Base-by-base conservation (phyloP, 1,284 basidiomycete species). In the Sparassis latifolia region DNA sequence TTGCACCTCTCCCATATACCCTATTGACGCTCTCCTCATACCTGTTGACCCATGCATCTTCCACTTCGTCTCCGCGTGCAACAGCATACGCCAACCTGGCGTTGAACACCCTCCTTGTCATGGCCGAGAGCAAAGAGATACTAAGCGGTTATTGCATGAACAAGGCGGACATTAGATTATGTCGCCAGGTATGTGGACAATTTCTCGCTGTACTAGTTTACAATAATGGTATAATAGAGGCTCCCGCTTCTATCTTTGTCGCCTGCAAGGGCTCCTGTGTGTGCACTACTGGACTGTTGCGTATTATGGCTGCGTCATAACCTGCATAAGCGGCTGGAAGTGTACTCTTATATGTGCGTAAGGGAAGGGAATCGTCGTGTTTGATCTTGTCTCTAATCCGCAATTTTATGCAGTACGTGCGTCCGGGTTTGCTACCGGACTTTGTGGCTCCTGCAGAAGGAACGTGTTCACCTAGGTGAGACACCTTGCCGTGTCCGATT, bases 281-380 rank as follows among this genome's bases (percentile, higher is more conserved):
- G 79, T 56, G 75, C 80, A 2, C 45, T 86, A 20, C 58, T 86
- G 27, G 83, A 86, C 60, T 83, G 78, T 50, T 82, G 79, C 58
- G 70, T 82, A 5, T 66, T 86, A n/a, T 86, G 80, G 80, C 61
- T 84, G 30, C 75, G 80, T 27, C 83, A 86, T 57, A 84, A 84
- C 58, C 63, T 86, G 38, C 80, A 84, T 50, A 82, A 75, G 58
- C 73, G 70, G 28, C 64, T 86, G 4, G 80, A 85, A 51, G 71
- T 75, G 0, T 67, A 72, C 30, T 74, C 75, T 3, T 84, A 83
- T 55, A 63, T 71, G 83, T 82, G 57, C 45, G 78, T 65, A 10
- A 3, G 42, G 45, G 55, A 9, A 20, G 27, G 20, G 10, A 29
- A 27, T 33, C 44, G 35, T 48, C 42, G 7, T 38, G n/a, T 38